These are phyloP conservation scores for Artemisia argyi DNA, from an alignment of 129 eudicot genomes.

Conservation along the genomic window DNA sequence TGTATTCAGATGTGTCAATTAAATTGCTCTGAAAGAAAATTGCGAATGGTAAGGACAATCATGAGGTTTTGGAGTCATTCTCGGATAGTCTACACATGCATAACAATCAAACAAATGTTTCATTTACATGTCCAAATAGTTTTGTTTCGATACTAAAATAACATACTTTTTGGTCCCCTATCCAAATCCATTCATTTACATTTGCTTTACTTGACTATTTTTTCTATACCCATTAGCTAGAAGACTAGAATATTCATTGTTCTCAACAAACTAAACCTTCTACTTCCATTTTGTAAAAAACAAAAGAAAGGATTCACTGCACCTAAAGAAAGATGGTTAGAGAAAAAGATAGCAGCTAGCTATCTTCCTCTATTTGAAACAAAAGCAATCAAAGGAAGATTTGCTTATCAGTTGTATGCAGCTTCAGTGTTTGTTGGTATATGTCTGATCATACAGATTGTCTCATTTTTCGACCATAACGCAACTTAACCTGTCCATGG, in stretches of 20 bases:
- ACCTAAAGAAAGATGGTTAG: background rate
- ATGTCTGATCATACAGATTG: constrained; percentile 10
- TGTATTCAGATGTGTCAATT: constrained; percentile 10
- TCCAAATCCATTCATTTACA: too few species aligned
- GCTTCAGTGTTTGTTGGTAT: constrained; percentile 7
- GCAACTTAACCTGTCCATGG: too few species aligned
- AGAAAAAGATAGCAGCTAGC: background rate
- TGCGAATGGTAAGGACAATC: constrained; percentile 17
- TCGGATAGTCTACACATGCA: constrained; percentile 11
- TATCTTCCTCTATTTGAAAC: constrained; percentile 22
- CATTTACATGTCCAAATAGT: background rate
- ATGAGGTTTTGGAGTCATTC: constrained; percentile 26
- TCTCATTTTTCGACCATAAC: constrained; percentile 18
- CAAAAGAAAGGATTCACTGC: too few species aligned
- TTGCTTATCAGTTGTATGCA: constrained; percentile 9
- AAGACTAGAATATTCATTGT: too few species aligned
- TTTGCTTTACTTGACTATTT: background rate
- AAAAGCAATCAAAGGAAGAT: constrained; percentile 9
- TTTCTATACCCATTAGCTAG: background rate
- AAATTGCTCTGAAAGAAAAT: constrained; percentile 12
- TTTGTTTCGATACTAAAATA: background rate
- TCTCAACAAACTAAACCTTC: background rate
- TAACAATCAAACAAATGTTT: background rate
- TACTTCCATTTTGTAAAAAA: too few species aligned
- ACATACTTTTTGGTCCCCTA: background rate